A percentile compares a stretch with the other conserved stretches of the same genome.
These are phyloP conservation scores for Athelia psychrophila DNA, from an alignment of 1,284 basidiomycete genomes.

Conservation along the genomic window DNA sequence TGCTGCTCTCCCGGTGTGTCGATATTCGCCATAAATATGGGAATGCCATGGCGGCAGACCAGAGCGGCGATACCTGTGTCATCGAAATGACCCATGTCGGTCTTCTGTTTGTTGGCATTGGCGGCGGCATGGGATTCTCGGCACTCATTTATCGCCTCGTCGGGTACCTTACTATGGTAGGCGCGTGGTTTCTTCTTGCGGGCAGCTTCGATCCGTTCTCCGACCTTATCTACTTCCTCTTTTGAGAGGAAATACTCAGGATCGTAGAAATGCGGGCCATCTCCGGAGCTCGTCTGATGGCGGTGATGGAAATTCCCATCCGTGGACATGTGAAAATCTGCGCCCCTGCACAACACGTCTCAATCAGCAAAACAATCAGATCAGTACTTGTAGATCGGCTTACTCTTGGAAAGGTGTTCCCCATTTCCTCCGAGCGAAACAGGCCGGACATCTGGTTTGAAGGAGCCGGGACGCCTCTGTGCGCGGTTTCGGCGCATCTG, in stretches of 20 bases:
- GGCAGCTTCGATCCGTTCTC: constrained; percentile 1
- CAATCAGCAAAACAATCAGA: background rate
- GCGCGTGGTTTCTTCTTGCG: background rate
- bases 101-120: constrained; percentile 10
- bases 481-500: too few species aligned
- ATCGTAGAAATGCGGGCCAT: background rate
- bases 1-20: constrained; percentile 13
- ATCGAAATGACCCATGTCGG: constrained; percentile 9
- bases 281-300: background rate
- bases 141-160: constrained; percentile 12
- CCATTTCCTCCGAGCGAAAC: background rate
- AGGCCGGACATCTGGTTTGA: background rate
- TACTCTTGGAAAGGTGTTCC: background rate
- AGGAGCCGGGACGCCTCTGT: background rate
- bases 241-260: background rate
- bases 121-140: constrained; percentile 13
- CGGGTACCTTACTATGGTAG: background rate
- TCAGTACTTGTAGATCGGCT: background rate
- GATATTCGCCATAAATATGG: constrained; percentile 12
- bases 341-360: background rate
- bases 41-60: constrained; percentile 13
- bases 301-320: background rate
- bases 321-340: background rate
- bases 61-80: constrained; percentile 15
- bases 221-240: constrained; percentile 4